Evolutionary conservation across 1,139 yeast species (phyloP).

Genomic region (Pichia sp.): DNA sequence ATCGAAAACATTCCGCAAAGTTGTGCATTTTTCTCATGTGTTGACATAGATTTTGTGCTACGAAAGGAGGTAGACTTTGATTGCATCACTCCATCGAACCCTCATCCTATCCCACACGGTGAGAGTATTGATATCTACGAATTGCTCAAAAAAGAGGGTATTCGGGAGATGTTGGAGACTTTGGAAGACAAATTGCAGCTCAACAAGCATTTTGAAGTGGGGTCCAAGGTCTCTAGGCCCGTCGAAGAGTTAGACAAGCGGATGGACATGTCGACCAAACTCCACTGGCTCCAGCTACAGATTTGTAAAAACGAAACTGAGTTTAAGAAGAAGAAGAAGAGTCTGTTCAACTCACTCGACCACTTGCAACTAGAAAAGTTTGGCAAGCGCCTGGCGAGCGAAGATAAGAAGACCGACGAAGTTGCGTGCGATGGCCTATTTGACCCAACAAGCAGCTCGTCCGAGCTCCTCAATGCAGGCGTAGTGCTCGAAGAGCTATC

Average conservation of each 20-base stretch:
- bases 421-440: conserved; percentile 22
- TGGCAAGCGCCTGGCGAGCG: conserved; percentile 14
- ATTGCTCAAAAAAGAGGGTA: conserved; percentile 40
- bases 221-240: conserved; percentile 23
- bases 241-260: conserved; percentile 31
- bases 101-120: conserved; percentile 69
- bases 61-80: conserved; percentile 86
- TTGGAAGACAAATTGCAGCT: conserved; percentile 20
- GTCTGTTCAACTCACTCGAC: conserved; percentile 19
- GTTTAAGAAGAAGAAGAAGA: conserved; percentile 27
- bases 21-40: conserved; percentile 92
- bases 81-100: conserved; percentile 88
- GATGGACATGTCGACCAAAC: conserved; percentile 24
- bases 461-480: conserved; percentile 11
- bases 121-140: conserved; percentile 61
- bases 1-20: conserved; percentile 87
- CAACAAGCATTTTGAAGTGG: conserved; percentile 8
- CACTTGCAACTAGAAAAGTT: conserved; percentile 17
- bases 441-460: not conserved
- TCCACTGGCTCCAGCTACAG: conserved; percentile 33
- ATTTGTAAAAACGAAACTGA: conserved; percentile 30
- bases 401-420: conserved; percentile 16
- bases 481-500: conserved; percentile 5
- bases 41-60: conserved; percentile 82
- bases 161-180: conserved; percentile 24